Base-by-base conservation (phyloP, 2,329 filamentous ascomycete species). In the Periconia sp. region DNA sequence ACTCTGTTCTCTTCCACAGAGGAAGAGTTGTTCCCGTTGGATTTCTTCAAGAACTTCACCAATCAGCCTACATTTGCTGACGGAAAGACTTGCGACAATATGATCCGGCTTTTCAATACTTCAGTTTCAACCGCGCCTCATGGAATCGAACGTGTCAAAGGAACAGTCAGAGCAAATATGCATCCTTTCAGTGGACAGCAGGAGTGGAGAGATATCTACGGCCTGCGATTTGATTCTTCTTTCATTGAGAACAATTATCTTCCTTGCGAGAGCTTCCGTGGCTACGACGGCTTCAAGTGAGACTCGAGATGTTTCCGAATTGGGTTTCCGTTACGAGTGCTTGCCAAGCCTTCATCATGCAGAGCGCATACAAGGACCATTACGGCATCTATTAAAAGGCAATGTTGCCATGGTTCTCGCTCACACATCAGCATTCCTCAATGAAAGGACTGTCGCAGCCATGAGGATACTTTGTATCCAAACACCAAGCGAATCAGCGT, bases 51-150 rank as follows among this genome's bases (percentile, higher is more conserved):
- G 16, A 81, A 80, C 56, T 65, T 79, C 32, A 81, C 79, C 3
- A 82, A 82, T 54, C 80, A 83, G 57, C 78, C 78, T 1, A 68
- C 67, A 4, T 78, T 78, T 46, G 70, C 66, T 8, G 64, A 74
- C 36, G 65, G 65, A 8, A 57, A 62, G 30, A 52, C 59, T 0
- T 79, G 76, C 59, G 74, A 78, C 36, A 69, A 74, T 23, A 73
- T 75, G 61, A 63, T 71, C 10, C 62, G 73, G 10, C 44, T 78
- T 9, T 79, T 74, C 59, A 73, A 78, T 48, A 77, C 77, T 0
- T 65, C 68, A 1, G 58, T 78, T 3, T 71, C 74, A 0, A 61
- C 61, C 0, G 58, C 54, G 2, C 46, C 50, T 0, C 64, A 69
- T 19, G 36, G 44, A 1, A 69, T 73, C 2, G 59, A 70, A 23